Evolutionary conservation across 2,329 filamentous ascomycete species (phyloP).

Genomic region (Nakataea oryzae): DNA sequence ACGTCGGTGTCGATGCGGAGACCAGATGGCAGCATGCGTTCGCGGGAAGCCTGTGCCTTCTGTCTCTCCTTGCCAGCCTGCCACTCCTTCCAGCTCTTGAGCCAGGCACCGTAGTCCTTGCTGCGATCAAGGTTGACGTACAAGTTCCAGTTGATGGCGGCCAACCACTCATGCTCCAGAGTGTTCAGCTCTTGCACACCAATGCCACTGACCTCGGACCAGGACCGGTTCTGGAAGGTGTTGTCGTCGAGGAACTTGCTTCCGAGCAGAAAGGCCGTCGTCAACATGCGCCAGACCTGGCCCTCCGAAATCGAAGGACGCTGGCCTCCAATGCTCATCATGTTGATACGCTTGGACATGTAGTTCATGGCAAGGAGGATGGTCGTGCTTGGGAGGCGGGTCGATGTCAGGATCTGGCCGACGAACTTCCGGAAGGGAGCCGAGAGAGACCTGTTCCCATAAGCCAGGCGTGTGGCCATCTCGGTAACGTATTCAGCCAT

Average conservation of each 20-base stretch:
- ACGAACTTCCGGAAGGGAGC: conserved; percentile 85
- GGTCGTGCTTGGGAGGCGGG: conserved; percentile 79
- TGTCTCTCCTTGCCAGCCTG: conserved; percentile 43
- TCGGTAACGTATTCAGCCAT: conserved; percentile 95
- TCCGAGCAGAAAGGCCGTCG: conserved; percentile 72
- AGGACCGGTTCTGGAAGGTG: conserved; percentile 94
- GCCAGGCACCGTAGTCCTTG: conserved; percentile 58
- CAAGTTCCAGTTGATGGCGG: conserved; percentile 71
- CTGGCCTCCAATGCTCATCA: conserved; percentile 45
- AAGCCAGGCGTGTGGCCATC: conserved; percentile 58
- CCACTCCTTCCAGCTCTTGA: conserved; percentile 51
- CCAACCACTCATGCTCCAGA: conserved; percentile 81
- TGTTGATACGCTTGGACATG: conserved; percentile 71
- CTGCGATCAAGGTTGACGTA: conserved; percentile 75
- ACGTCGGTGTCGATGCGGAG: conserved; percentile 35
- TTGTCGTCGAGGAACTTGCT: conserved; percentile 97
- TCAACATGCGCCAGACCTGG: conserved; percentile 80
- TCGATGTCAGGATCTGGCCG: conserved; percentile 80
- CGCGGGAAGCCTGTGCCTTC: conserved; percentile 29
- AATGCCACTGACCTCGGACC: conserved; percentile 91
- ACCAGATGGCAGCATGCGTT: conserved; percentile 36
- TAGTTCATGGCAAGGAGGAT: conserved; percentile 89
- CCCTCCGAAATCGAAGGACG: conserved; percentile 42
- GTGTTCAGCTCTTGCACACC: conserved; percentile 73
- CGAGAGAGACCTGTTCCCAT: conserved; percentile 38